Percentiles rank a stretch among this genome's conserved stretches.
Evolutionary conservation across 2,329 filamentous ascomycete species (phyloP).

Genomic region (Talaromyces sp.): DNA sequence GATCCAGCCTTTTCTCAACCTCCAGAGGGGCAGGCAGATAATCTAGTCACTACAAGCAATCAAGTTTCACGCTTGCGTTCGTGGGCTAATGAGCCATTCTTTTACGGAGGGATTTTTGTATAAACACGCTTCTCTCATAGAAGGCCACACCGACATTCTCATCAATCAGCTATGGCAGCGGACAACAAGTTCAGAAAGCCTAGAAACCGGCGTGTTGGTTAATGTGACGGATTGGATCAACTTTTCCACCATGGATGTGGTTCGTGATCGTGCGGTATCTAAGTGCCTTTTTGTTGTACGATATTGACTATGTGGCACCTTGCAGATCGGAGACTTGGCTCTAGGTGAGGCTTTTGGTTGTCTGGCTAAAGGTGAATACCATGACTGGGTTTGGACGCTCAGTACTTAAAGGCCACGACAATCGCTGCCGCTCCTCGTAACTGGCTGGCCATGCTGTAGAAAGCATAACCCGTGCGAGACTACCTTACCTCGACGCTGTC

Average conservation of each 20-base stretch:
- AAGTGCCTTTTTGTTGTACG: conserved; percentile 27
- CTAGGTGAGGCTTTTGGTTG: conserved; percentile 38
- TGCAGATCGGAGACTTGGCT: conserved; percentile 37
- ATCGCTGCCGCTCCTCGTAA: not conserved
- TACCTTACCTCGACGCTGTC: not conserved
- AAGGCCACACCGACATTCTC: not conserved
- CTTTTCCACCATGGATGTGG: conserved; percentile 1
- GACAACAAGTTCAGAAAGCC: not conserved
- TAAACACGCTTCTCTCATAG: not conserved
- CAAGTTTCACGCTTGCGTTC: not conserved
- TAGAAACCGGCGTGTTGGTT: not conserved
- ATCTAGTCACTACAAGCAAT: not conserved
- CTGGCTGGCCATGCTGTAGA: not conserved
- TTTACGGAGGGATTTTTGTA: not conserved
- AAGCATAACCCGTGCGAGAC: not conserved
- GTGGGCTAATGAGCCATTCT: not conserved
- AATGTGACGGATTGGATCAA: not conserved
- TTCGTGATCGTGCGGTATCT: conserved; percentile 24
- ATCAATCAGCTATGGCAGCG: not conserved
- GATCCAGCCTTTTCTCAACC: not conserved
- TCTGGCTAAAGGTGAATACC: not conserved
- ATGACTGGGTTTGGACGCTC: conserved; percentile 11
- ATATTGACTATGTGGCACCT: conserved; percentile 36
- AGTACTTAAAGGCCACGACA: conserved; percentile 10
- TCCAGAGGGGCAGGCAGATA: not conserved